A percentile compares a stretch with the other conserved stretches of the same genome.
These are phyloP conservation scores for Baorangia bicolor DNA, from an alignment of 768 basidiomycete genomes.

Conservation along the genomic window DNA sequence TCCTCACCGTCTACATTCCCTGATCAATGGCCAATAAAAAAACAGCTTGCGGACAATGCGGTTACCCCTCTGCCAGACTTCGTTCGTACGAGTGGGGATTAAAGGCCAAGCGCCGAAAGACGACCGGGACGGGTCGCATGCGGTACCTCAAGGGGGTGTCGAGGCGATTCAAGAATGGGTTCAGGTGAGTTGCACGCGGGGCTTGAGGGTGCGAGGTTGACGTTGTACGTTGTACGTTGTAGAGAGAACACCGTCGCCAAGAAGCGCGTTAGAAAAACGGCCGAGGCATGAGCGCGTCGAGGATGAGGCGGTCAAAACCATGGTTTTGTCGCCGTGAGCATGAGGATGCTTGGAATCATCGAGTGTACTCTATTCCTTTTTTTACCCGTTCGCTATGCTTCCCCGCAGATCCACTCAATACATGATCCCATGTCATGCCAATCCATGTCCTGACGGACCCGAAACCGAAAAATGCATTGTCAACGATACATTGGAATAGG, in stretches of 20 bases:
- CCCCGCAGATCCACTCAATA: constrained; percentile 13
- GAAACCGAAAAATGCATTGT: not conserved
- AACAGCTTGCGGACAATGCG: constrained; percentile 90
- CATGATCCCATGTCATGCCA: constrained; percentile 15
- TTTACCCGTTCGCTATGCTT: constrained; percentile 10
- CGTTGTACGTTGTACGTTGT: too few species aligned
- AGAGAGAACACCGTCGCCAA: constrained; percentile 92
- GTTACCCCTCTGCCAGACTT: constrained; percentile 93
- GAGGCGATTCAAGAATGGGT: constrained; percentile 98
- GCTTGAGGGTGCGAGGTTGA: too few species aligned
- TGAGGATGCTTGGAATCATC: not conserved
- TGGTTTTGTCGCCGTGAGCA: not conserved
- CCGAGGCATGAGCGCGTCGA: constrained; percentile 42
- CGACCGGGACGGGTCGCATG: constrained; percentile 97
- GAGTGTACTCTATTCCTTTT: constrained; percentile 17
- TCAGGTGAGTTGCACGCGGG: constrained; percentile 53
- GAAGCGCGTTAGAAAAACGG: constrained; percentile 67
- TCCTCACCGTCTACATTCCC: too few species aligned
- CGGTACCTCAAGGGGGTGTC: constrained; percentile 88
- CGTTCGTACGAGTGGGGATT: constrained; percentile 97
- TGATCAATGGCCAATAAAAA: too few species aligned
- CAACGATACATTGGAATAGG: constrained; percentile 17
- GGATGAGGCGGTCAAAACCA: not conserved
- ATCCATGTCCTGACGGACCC: not conserved
- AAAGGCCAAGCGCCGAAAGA: constrained; percentile 99